Conservation (phyloP, 768 basidiomycete species). For the Termitomyces bulborhizus region DNA sequence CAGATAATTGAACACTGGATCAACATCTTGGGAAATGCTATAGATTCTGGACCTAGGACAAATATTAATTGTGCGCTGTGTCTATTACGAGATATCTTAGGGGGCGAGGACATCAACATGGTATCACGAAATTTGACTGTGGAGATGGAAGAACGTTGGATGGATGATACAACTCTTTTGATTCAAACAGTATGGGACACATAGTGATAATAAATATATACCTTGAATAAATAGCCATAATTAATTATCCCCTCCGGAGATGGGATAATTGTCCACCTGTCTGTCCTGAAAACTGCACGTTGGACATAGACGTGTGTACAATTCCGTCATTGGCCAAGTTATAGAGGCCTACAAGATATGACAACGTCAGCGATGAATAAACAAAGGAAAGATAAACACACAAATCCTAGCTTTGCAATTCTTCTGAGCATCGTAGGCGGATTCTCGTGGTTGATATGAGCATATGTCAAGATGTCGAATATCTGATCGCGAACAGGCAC, state of each 20-base stretch:
- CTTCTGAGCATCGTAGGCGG: constrained; percentile 51
- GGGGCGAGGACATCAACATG: constrained; percentile 25
- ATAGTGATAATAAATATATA: neutral
- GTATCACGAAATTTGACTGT: constrained; percentile 38
- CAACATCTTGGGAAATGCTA: neutral
- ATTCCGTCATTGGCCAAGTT: constrained; percentile 72
- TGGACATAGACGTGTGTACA: constrained; percentile 59
- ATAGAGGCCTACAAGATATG: constrained; percentile 43
- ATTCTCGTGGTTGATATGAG: constrained; percentile 53
- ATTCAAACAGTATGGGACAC: constrained; percentile 22
- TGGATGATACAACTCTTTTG: constrained; percentile 41
- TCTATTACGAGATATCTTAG: constrained; percentile 36
- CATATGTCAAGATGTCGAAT: constrained; percentile 63
- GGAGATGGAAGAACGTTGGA: constrained; percentile 37
- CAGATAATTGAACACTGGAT: constrained; percentile 4
- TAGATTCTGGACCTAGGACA: constrained; percentile 1
- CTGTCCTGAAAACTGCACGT: constrained; percentile 25
- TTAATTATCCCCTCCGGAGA: neutral
- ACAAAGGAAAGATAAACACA: constrained; percentile 25
- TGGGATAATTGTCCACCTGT: neutral
- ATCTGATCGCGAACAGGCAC: constrained; percentile 62
- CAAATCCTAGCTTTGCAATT: constrained; percentile 52
- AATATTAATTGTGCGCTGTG: constrained; percentile 27
- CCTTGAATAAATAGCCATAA: neutral
- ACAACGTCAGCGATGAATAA: neutral